A percentile compares a stretch with the other conserved stretches of the same genome.
Evolutionary conservation across 1,284 basidiomycete genomes (phyloP).

Genomic region (Moesziomyces antarcticus): DNA sequence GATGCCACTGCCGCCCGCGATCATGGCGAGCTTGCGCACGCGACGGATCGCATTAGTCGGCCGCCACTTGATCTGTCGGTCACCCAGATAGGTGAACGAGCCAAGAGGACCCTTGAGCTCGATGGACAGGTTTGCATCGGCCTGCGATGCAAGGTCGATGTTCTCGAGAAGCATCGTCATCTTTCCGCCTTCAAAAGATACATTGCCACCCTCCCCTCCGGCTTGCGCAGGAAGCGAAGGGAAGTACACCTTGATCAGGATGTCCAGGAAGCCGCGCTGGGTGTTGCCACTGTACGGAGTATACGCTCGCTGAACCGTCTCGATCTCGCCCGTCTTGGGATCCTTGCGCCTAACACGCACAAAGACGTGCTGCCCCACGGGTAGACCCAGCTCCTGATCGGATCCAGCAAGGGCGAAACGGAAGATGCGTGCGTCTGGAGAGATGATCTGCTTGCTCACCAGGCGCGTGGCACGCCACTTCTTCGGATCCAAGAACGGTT

Average conservation of each 20-base stretch:
- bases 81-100: conserved; percentile 73
- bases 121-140: conserved; percentile 65
- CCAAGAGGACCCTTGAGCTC: conserved; percentile 77
- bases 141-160: conserved; percentile 62
- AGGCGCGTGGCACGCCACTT: conserved; percentile 73
- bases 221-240: conserved; percentile 50
- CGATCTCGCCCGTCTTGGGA: conserved; percentile 69
- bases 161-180: conserved; percentile 74
- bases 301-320: conserved; percentile 75
- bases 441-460: conserved; percentile 70
- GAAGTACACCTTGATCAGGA: conserved; percentile 74
- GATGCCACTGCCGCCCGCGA: conserved; percentile 76
- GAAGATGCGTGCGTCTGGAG: conserved; percentile 73
- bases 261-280: conserved; percentile 71
- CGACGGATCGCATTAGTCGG: conserved; percentile 65
- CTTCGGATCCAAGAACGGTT: conserved; percentile 72
- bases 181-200: conserved; percentile 70
- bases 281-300: conserved; percentile 73
- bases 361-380: conserved; percentile 75
- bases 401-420: conserved; percentile 72
- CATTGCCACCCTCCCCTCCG: neutral
- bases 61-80: conserved; percentile 70
- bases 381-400: conserved; percentile 73
- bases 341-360: conserved; percentile 43
- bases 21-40: conserved; percentile 72